Evolutionary conservation across 352 stramenopile species (phyloP), one percentile per base, ranked within the genome.

Genomic region (Phytopythium litorale): DNA sequence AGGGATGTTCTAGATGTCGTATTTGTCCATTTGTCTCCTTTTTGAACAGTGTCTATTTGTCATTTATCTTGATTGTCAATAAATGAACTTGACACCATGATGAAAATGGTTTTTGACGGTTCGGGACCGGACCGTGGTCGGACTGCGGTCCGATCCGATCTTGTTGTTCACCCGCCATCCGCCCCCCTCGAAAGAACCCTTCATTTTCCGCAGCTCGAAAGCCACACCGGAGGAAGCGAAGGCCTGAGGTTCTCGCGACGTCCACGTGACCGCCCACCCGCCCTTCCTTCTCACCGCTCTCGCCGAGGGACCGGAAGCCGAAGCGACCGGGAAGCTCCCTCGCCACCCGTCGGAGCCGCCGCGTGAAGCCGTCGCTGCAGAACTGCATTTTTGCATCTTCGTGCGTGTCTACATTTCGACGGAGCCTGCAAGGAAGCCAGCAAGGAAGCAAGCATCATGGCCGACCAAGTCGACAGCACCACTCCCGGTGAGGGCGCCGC

Each of bases 381-480:
- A 40, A 40, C 53, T 58, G 53, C 53, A 58, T 58, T 58, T 49
- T 49, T 79, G 72, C 72, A 79, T 79, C 73, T 76, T 75, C 70
- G 66, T 77, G 75, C 73, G 75, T 79, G 69, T 67, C 68, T 79
- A 62, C 75, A 68, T 76, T 79, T 63, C 53, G 53, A 58, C 53
- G 23, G n/a, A 54, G n/a, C n/a, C n/a, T 21, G 18, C 35, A 8
- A 19, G 53, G 35, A 32, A 32, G 28, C 51, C 35, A 40, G 35
- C 35, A 28, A 59, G 64, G 42, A 11, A 32, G 48, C 48, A 33
- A 52, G 46, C 23, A 38, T 16, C 45, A 91, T 91, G 82, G 82
- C 82, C 60, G 82, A 91, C 60, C 82, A 91, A 76, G 78, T 78
- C 49, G 82, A 89, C 64, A 61, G 63, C 45, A 75, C 66, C 51